phyloP scores from a whole-genome alignment of 2,329 filamentous ascomycete genomes.

The Cercospora sp. region DNA sequence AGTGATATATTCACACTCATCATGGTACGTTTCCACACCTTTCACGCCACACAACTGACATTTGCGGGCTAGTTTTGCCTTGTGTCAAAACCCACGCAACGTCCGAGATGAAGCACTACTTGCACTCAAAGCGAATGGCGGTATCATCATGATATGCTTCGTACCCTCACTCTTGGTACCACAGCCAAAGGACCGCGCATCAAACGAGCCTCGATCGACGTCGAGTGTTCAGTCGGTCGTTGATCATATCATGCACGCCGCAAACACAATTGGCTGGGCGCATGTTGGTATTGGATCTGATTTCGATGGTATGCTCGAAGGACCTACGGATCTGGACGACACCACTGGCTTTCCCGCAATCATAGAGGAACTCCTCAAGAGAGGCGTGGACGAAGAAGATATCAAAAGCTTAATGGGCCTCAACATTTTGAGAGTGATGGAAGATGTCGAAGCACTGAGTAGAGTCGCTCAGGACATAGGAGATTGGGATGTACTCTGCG shows the following conservation, averaged over 20 bases:
- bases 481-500: not conserved
- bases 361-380: not conserved
- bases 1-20: not conserved
- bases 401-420: not conserved
- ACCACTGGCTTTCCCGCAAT: not conserved
- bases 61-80: not conserved
- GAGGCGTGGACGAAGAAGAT: not conserved
- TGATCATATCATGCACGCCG: not conserved
- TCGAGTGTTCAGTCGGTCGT: not conserved
- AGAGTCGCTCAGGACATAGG: not conserved
- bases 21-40: not conserved
- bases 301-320: not conserved
- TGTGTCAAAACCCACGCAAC: not conserved
- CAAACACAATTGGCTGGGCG: not conserved
- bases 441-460: not conserved
- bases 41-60: not conserved
- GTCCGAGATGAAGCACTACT: not conserved
- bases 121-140: not conserved
- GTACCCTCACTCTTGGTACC: not conserved
- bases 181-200: not conserved
- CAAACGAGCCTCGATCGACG: not conserved
- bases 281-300: not conserved
- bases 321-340: not conserved
- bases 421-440: not conserved
- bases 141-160: not conserved